Evolutionary conservation across 2,329 filamentous ascomycete genomes (phyloP), one percentile per base, ranked within the genome.

Genomic region (Coleophoma eucalyptorum): DNA sequence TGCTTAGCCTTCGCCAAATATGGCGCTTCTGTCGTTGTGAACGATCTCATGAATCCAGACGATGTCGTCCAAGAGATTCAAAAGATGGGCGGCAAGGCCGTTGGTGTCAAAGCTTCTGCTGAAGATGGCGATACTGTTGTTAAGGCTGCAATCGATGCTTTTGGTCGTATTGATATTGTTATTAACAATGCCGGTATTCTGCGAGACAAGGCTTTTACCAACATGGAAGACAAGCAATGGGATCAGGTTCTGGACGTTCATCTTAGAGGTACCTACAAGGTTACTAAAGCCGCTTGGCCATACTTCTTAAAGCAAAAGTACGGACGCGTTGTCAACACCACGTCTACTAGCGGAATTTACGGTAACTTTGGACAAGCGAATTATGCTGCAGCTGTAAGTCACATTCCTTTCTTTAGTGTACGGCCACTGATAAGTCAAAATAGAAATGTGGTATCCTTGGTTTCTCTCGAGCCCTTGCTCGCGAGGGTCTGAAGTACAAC

Each of bases 291-390:
- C 55, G 94, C 94, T 18, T 99, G 93, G 91, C 94, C 94, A 46
- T 89, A 95, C 72, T 89, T 99, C 79, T 79, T 97, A 48, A 96
- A 97, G 81, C 94, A 99, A 72, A 97, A 97, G 79, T 99, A 97
- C 65, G 94, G 94, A 60, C 90, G 94, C 64, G 84, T 99, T 55
- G 79, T 99, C 66, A 99, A 99, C 80, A 99, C 94, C 44, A 94
- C 94, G 38, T 96, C 90, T 34, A 97, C 94, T 45, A 95, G 89
- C 62, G 94, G 94, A 72, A 96, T 99, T 71, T 99, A 99, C 69
- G 94, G 94, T 62, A 99, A 97, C 81, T 99, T 99, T 69, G 94
- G 94, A 56, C 94, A 99, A 74, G 90, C 93, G 65, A 99, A 99
- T 80, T 99, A 99, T 71, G 82, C 94, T 55, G 90, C 93, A 52